phyloP scores from a whole-genome alignment of 352 stramenopile genomes.

The Phytopythium vexans region DNA sequence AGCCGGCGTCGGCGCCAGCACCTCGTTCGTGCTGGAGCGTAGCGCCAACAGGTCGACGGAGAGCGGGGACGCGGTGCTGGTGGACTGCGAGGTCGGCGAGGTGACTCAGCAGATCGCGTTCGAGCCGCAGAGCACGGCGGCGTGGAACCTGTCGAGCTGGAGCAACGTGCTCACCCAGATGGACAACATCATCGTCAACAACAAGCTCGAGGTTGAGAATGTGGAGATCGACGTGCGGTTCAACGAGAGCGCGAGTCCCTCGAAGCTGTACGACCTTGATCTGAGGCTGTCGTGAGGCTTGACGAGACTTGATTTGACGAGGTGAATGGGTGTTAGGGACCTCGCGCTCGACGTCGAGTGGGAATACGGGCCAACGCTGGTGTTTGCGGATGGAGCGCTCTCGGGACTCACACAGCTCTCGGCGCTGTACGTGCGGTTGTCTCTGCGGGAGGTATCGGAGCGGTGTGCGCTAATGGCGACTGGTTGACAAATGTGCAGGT shows the following conservation, averaged over 20 bases:
- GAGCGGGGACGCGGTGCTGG: constrained; percentile 2
- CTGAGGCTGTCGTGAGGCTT: neutral
- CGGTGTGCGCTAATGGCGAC: neutral
- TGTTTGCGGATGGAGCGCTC: constrained; percentile 14
- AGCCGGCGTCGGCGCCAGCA: neutral
- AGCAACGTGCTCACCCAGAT: constrained; percentile 16
- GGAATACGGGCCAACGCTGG: constrained; percentile 14
- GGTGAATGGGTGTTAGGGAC: constrained; percentile 2
- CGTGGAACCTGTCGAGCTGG: constrained; percentile 35
- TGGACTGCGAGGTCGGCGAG: constrained; percentile 11
- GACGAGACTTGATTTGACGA: constrained; percentile 16
- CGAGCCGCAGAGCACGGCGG: constrained; percentile 13
- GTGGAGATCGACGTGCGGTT: constrained; percentile 26
- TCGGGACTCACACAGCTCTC: constrained; percentile 22
- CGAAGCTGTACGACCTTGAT: constrained; percentile 7
- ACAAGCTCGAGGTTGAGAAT: constrained; percentile 4
- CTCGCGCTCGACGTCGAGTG: constrained; percentile 10
- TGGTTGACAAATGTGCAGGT: constrained; percentile 7
- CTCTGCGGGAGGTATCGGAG: neutral
- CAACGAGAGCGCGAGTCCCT: constrained; percentile 9
- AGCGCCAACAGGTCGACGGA: constrained; percentile 8
- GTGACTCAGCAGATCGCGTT: constrained; percentile 12
- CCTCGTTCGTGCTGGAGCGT: constrained; percentile 27
- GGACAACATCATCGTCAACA: constrained; percentile 6
- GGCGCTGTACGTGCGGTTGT: constrained; percentile 13